Conservation (phyloP, 169 alveolate genomes). For the Sarcocystis neurona region DNA sequence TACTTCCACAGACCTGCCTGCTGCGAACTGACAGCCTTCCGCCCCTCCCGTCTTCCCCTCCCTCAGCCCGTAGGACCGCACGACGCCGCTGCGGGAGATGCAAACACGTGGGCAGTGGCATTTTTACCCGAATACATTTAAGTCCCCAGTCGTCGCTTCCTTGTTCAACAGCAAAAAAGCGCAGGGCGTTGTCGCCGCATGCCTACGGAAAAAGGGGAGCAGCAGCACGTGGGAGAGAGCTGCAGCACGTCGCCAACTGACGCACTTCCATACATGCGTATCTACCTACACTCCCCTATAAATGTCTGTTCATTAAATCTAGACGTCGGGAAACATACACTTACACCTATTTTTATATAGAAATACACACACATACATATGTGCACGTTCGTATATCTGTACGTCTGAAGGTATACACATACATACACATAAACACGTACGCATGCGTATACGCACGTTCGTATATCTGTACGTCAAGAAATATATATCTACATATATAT, state of each 20-base stretch:
- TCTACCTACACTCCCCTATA: no score
- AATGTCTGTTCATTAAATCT: not conserved
- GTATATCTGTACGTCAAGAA: not conserved
- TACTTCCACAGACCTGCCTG: no score
- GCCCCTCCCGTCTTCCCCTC: no score
- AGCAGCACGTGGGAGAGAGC: not conserved
- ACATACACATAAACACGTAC: no score
- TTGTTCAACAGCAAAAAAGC: not conserved
- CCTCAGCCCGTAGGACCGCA: no score
- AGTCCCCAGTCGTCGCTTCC: not conserved
- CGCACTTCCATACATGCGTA: not conserved
- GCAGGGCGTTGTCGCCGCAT: not conserved
- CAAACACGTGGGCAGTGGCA: no score
- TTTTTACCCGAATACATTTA: no score
- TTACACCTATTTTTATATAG: not conserved
- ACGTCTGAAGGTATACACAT: not conserved
- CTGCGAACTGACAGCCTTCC: no score
- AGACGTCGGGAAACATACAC: not conserved
- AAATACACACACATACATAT: not conserved
- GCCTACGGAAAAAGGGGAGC: slow-evolving; percentile 1
- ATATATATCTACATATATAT: no score
- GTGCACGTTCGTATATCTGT: not conserved
- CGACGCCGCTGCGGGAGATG: no score
- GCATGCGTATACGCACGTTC: no score
- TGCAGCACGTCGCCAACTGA: not conserved